Base-by-base conservation (phyloP, 208 protist genomes). In the Angomonas ambiguus region DNA sequence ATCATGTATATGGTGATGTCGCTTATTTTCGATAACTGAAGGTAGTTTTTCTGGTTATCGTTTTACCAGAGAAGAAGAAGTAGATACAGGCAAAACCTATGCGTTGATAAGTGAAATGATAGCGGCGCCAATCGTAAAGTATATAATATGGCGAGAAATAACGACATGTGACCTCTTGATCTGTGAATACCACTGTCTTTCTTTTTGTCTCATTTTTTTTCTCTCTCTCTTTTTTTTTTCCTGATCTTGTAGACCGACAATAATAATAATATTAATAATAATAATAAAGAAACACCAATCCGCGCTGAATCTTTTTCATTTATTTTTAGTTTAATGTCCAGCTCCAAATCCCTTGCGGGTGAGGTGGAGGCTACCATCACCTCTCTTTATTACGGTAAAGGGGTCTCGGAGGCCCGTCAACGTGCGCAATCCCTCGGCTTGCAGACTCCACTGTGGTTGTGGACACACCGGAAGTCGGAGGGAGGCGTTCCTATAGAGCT, bases 361-460 rank as follows among this genome's bases (percentile, higher is more conserved):
- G 73, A 87, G 57, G 58, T 85, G 28, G 86, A 95, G 62, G 63
- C 66, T 56, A 62, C 71, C 55, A 92, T 95, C 62, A 87, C 80
- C 1, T 69, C 67, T 10, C 78, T 71, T 57, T 90, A 89, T 61
- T 95, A 95, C 68, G 74, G 73, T 13, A 55, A 69, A 25, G 28
- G 73, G 16, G 74, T 61, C 1, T 30, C 55, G 2, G 62, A 67
- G 49, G 30, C 65, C 4, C 74, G 84, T 4, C 65, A 58, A 13
- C 65, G 65, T 1, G 75, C 76, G 8, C 73, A 83, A 34, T 38
- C 51, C 13, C 66, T 88, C 57, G 90, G 90, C 0, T 62, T 95
- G 70, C 82, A 91, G 79, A 67, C 76, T 1, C 90, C 90, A 16
- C 71, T 95, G 11, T 95, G 84, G 83, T 61, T 92, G 38, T 95